phyloP scores from a whole-genome alignment of 2,329 filamentous ascomycete species.

The Elsinoe perseae region DNA sequence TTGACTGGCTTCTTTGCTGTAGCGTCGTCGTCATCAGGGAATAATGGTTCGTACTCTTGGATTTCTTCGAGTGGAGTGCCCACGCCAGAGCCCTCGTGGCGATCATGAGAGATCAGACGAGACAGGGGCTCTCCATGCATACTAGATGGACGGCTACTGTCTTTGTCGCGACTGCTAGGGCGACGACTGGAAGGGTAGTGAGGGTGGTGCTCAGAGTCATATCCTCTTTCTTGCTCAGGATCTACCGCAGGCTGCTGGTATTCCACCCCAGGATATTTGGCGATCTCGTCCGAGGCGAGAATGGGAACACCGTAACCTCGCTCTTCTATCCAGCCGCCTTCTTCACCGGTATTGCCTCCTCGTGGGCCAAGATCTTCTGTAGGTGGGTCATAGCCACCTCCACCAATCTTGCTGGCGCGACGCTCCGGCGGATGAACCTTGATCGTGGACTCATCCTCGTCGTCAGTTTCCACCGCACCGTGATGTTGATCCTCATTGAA shows the following conservation, averaged over 20 bases:
- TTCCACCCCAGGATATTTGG: constrained; percentile 61
- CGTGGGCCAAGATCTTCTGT: constrained; percentile 45
- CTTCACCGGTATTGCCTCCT: constrained; percentile 36
- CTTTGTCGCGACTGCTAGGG: constrained; percentile 34
- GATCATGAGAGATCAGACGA: constrained; percentile 48
- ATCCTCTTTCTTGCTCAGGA: constrained; percentile 57
- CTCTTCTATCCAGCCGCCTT: constrained; percentile 49
- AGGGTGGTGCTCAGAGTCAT: constrained; percentile 35
- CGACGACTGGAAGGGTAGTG: constrained; percentile 48
- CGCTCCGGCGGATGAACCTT: constrained; percentile 64
- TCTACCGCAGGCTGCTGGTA: constrained; percentile 73
- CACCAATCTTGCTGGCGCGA: constrained; percentile 37
- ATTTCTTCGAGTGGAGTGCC: constrained; percentile 74
- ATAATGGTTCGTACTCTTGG: constrained; percentile 90
- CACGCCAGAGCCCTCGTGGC: constrained; percentile 40
- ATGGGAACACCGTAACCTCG: constrained; percentile 67
- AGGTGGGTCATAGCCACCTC: constrained; percentile 45
- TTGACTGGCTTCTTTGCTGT: constrained; percentile 46
- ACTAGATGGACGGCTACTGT: constrained; percentile 50
- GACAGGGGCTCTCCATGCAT: constrained; percentile 40
- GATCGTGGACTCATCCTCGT: constrained; percentile 55
- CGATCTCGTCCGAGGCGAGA: constrained; percentile 77
- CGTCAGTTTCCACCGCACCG: constrained; percentile 38
- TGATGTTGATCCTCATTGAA: constrained; percentile 31
- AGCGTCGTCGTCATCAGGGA: constrained; percentile 63